Conservation (phyloP, 1,139 yeast species). For the Scheffersomyces insectosa region DNA sequence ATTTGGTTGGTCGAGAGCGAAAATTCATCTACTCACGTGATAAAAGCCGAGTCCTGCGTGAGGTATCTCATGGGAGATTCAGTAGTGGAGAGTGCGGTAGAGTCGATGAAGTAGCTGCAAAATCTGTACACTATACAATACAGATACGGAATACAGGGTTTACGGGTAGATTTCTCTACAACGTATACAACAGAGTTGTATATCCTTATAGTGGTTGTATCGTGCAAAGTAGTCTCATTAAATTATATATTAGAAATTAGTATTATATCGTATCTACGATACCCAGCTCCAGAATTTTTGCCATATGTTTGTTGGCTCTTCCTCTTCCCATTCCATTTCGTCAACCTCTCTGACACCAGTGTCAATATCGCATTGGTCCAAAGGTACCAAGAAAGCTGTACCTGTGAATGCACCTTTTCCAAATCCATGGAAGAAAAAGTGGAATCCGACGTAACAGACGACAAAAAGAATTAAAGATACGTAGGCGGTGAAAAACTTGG, state of each 20-base stretch:
- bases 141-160: no score
- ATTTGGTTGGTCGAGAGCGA: conserved; percentile 1
- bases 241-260: not conserved
- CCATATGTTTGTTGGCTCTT: conserved; percentile 51
- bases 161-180: no score
- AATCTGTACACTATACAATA: no score
- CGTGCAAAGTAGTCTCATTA: no score
- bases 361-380: conserved; percentile 62
- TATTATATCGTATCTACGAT: conserved; percentile 1
- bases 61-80: no score
- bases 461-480: conserved; percentile 57
- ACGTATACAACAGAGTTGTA: no score
- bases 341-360: conserved; percentile 61
- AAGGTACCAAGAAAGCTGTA: conserved; percentile 37
- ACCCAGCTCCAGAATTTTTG: conserved; percentile 50
- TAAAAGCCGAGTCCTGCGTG: no score
- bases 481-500: conserved; percentile 60
- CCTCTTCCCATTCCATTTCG: conserved; percentile 53
- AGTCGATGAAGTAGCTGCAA: no score
- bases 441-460: conserved; percentile 50
- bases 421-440: conserved; percentile 42
- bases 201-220: no score
- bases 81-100: no score
- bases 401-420: conserved; percentile 29
- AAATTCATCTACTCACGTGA: not conserved